Conservation (phyloP, 306 rosid species). For the Pterocarpus santalinus region DNA sequence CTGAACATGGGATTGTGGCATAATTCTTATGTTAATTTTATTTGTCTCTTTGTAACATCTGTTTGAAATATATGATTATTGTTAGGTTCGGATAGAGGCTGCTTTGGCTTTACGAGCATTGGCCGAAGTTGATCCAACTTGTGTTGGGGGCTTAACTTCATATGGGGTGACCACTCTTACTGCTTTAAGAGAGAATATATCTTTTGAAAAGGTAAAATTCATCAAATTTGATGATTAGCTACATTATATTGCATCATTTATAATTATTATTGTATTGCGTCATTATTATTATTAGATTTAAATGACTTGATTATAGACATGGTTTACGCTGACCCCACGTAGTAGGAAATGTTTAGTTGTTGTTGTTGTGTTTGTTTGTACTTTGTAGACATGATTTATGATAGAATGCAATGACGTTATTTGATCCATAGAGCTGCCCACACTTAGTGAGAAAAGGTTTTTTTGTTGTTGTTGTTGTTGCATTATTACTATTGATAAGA, state of each 20-base stretch:
- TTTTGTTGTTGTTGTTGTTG: not conserved
- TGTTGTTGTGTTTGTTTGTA: not conserved
- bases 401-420: not conserved
- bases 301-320: not conserved
- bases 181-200: conserved; percentile 91
- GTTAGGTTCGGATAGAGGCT: conserved; percentile 96
- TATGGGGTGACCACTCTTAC: conserved; percentile 87
- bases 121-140: conserved; percentile 98
- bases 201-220: conserved; percentile 82
- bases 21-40: conserved; percentile 9
- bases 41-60: conserved; percentile 29
- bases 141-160: conserved; percentile 96
- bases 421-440: not conserved
- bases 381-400: not conserved
- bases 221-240: conserved; percentile 38
- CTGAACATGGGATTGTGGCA: conserved; percentile 22
- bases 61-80: conserved; percentile 39
- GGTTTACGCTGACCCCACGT: not conserved
- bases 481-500: not conserved
- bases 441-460: not conserved
- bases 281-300: not conserved
- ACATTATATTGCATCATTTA: conserved; percentile 22
- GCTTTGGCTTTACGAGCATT: conserved; percentile 83
- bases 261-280: conserved; percentile 12
- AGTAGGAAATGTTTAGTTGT: not conserved